Conservation (phyloP, 1,284 basidiomycete species). For the Phellopilus nigrolimitatus region DNA sequence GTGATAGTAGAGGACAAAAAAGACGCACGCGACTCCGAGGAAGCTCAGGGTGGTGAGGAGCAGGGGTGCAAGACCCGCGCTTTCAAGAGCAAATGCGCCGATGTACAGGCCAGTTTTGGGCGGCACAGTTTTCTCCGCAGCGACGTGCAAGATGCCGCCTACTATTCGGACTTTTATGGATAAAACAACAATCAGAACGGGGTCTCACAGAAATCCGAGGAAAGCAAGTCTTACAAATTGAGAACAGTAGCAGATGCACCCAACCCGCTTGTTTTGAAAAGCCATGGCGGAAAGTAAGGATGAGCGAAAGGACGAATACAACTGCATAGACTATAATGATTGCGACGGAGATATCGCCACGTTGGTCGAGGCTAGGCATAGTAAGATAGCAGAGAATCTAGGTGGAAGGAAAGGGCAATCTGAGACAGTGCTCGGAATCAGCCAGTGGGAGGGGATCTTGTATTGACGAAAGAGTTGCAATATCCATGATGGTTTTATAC, state of each 20-base stretch:
- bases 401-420: neutral
- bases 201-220: neutral
- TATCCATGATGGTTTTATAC: no score
- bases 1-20: constrained; percentile 3
- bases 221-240: constrained; percentile 35
- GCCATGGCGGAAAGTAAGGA: constrained; percentile 46
- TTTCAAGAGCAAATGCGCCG: constrained; percentile 51
- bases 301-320: constrained; percentile 39
- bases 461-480: no score
- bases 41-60: constrained; percentile 55
- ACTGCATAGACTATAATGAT: constrained; percentile 52
- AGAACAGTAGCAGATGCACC: constrained; percentile 54
- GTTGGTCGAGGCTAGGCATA: constrained; percentile 18
- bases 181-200: constrained; percentile 14
- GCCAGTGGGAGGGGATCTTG: no score
- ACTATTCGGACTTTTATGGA: constrained; percentile 47
- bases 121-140: constrained; percentile 39
- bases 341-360: constrained; percentile 52
- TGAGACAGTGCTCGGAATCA: no score
- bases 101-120: constrained; percentile 40
- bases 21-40: constrained; percentile 53
- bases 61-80: constrained; percentile 48
- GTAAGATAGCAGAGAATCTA: neutral
- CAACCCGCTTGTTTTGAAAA: constrained; percentile 54
- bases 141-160: constrained; percentile 51